Evolutionary conservation across 2,329 filamentous ascomycete genomes (phyloP).

Genomic region (Daldinia eschscholtzii): DNA sequence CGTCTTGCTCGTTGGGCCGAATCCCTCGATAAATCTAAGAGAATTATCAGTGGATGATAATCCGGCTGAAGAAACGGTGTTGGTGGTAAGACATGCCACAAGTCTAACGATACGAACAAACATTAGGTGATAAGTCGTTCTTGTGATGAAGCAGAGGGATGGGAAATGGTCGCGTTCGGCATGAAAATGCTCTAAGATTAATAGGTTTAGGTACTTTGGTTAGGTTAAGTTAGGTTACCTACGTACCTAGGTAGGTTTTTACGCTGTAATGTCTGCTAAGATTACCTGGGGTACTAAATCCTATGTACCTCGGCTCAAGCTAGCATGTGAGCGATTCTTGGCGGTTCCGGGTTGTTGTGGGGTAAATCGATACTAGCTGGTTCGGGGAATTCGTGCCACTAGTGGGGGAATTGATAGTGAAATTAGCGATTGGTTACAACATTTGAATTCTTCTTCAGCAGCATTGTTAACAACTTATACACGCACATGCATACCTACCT

Average conservation of each 20-base stretch:
- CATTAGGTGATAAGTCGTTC: constrained; percentile 23
- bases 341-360: constrained; percentile 22
- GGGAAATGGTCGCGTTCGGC: constrained; percentile 21
- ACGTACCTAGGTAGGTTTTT: neutral
- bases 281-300: constrained; percentile 19
- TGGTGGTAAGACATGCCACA: constrained; percentile 25
- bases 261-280: constrained; percentile 14
- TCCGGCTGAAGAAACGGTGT: constrained; percentile 15
- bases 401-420: neutral
- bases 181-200: constrained; percentile 27
- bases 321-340: constrained; percentile 17
- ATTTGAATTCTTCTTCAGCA: constrained; percentile 20
- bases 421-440: too few relatives aligned
- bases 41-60: constrained; percentile 18
- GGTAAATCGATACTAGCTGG: constrained; percentile 15
- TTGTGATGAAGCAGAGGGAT: neutral
- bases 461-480: too few relatives aligned
- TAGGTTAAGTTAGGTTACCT: neutral
- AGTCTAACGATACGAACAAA: constrained; percentile 28
- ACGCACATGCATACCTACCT: too few relatives aligned
- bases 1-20: constrained; percentile 26
- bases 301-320: constrained; percentile 34
- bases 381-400: constrained; percentile 1
- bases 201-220: neutral
- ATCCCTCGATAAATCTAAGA: neutral